These are phyloP conservation scores for Syzygium aqueum DNA, from an alignment of 345 rosid species.

Conservation along the genomic window DNA sequence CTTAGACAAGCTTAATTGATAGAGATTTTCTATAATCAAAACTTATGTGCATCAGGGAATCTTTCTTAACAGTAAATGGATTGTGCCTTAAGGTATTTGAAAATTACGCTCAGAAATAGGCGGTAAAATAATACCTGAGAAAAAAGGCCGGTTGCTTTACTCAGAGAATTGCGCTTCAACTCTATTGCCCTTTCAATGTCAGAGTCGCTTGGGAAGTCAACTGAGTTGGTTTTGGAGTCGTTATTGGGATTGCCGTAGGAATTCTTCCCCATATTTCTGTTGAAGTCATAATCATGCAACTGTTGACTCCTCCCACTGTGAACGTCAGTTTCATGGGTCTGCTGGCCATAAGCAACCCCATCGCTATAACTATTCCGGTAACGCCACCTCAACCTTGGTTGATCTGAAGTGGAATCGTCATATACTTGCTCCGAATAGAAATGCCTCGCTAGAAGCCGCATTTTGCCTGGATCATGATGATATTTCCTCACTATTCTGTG, in stretches of 20 bases:
- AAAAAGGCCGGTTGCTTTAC: not conserved
- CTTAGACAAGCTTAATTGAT: not conserved
- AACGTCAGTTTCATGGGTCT: constrained; percentile 11
- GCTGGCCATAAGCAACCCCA: constrained; percentile 11
- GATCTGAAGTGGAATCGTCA: constrained; percentile 45
- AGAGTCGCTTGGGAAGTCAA: not conserved
- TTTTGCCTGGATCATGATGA: constrained; percentile 39
- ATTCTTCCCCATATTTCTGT: not conserved
- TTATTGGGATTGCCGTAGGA: not conserved
- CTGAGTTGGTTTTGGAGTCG: not conserved
- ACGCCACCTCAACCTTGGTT: constrained; percentile 64
- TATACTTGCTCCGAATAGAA: constrained; percentile 75
- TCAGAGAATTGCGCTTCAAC: constrained; percentile 26
- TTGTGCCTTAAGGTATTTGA: not conserved
- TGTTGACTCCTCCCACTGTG: not conserved
- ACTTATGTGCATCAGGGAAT: not conserved
- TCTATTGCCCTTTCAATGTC: not conserved
- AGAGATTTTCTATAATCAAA: not conserved
- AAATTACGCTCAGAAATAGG: not conserved
- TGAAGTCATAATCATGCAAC: not conserved
- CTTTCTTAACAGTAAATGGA: not conserved
- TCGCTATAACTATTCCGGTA: constrained; percentile 51
- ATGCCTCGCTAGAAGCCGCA: constrained; percentile 44
- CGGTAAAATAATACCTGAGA: not conserved
- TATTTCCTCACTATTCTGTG: constrained; percentile 49